These are phyloP conservation scores for Podila epigama DNA, from an alignment of 192 early-diverging fungal species.

Conservation along the genomic window DNA sequence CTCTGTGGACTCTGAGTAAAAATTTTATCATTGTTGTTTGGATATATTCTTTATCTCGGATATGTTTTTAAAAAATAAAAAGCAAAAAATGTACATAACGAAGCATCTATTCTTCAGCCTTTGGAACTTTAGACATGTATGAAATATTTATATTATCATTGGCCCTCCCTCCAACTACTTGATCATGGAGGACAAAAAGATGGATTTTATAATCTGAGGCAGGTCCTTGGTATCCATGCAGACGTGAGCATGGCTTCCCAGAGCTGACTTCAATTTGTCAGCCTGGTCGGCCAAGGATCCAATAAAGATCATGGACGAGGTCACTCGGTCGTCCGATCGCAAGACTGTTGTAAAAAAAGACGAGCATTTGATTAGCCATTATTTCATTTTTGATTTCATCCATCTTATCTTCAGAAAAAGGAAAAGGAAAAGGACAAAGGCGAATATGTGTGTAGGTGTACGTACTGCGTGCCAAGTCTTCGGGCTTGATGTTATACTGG, in stretches of 20 bases:
- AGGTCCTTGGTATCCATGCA: constrained; percentile 68
- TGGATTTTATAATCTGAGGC: constrained; percentile 67
- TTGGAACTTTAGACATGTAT: too few relatives aligned
- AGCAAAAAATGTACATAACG: too few relatives aligned
- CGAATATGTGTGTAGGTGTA: not conserved
- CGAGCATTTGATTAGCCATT: too few relatives aligned
- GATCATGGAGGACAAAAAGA: constrained; percentile 68
- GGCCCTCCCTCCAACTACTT: too few relatives aligned
- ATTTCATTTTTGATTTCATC: too few relatives aligned
- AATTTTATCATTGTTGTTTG: too few relatives aligned
- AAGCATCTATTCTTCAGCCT: too few relatives aligned
- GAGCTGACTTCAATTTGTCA: constrained; percentile 57
- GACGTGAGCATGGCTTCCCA: constrained; percentile 63
- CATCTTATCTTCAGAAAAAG: not conserved
- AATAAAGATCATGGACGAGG: constrained; percentile 81
- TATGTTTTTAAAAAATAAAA: too few relatives aligned
- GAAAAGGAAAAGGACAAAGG: not conserved
- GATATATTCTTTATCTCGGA: too few relatives aligned
- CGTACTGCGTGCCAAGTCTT: constrained; percentile 67
- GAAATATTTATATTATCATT: too few relatives aligned
- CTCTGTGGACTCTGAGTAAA: constrained; percentile 22
- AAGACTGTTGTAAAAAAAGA: constrained; percentile 54
- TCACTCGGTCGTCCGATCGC: constrained; percentile 74
- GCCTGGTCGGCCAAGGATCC: constrained; percentile 82
- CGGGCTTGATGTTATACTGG: constrained; percentile 81